phyloP scores from a whole-genome alignment of 2,329 filamentous ascomycete genomes.

The Phoma herbarum region DNA sequence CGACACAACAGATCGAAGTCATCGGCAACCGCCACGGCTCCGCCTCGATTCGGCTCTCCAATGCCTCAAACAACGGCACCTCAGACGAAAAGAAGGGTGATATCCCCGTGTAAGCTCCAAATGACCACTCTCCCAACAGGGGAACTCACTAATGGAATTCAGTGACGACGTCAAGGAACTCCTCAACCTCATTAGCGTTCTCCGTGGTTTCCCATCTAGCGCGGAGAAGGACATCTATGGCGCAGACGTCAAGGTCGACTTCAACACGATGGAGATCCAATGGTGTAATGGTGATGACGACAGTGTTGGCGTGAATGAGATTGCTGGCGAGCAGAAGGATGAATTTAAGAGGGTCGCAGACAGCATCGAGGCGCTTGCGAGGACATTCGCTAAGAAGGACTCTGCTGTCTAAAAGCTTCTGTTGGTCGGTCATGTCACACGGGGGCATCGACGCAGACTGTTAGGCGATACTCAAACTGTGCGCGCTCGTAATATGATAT shows the following conservation, averaged over 20 bases:
- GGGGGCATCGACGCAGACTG: background rate
- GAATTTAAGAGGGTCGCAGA: conserved; percentile 55
- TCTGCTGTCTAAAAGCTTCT: conserved; percentile 38
- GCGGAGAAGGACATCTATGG: conserved; percentile 53
- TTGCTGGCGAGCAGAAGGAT: conserved; percentile 54
- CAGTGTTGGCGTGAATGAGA: conserved; percentile 42
- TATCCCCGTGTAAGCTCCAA: conserved; percentile 39
- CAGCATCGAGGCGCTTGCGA: conserved; percentile 53
- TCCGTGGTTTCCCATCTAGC: conserved; percentile 54
- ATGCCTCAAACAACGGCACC: conserved; percentile 38
- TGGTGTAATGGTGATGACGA: conserved; percentile 54
- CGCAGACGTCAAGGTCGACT: conserved; percentile 50
- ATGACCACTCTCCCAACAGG: background rate
- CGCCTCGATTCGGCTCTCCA: conserved; percentile 46
- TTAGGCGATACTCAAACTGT: too few species aligned
- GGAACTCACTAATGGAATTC: background rate
- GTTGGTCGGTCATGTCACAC: background rate
- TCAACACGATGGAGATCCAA: conserved; percentile 55
- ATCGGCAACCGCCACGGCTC: conserved; percentile 54
- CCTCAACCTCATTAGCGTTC: conserved; percentile 47
- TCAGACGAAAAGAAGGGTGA: conserved; percentile 50
- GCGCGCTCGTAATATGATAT: too few species aligned
- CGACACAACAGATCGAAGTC: conserved; percentile 49
- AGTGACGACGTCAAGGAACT: conserved; percentile 54
- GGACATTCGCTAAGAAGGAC: conserved; percentile 54